A percentile compares a stretch with the other conserved stretches of the same genome.
phyloP scores from a whole-genome alignment of 768 basidiomycete species.

The Lactarius vividus region DNA sequence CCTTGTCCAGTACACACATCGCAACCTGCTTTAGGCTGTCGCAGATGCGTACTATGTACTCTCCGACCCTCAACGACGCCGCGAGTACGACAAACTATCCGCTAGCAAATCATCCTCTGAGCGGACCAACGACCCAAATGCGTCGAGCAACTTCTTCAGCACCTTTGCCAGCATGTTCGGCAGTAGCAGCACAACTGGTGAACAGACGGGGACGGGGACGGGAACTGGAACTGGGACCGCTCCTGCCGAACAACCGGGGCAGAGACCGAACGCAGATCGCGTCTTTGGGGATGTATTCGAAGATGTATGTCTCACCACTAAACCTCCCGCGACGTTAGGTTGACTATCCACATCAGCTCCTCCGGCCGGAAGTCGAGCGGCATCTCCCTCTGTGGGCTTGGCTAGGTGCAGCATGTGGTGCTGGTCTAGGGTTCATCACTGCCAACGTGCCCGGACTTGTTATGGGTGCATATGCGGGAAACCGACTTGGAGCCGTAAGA shows the following conservation, averaged over 20 bases:
- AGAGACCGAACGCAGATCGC: conserved; percentile 69
- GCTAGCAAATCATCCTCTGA: conserved; percentile 49
- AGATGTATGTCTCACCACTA: conserved; percentile 53
- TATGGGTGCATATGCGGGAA: conserved; percentile 84
- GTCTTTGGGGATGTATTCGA: conserved; percentile 92
- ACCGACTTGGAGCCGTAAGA: conserved; percentile 84
- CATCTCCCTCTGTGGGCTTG: conserved; percentile 73
- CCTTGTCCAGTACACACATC: neutral
- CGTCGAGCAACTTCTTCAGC: conserved; percentile 72
- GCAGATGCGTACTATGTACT: conserved; percentile 95
- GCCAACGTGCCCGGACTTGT: conserved; percentile 86
- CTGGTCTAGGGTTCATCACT: conserved; percentile 46
- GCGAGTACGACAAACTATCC: conserved; percentile 71
- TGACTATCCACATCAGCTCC: conserved; percentile 44
- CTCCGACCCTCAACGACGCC: conserved; percentile 69
- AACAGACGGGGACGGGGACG: conserved; percentile 27
- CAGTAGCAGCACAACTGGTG: conserved; percentile 29
- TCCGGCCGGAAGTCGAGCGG: conserved; percentile 78
- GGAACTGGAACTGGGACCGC: conserved; percentile 32
- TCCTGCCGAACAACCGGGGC: conserved; percentile 33
- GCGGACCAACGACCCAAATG: conserved; percentile 58
- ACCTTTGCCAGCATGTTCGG: conserved; percentile 73
- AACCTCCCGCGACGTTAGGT: neutral
- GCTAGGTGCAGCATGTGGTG: conserved; percentile 67
- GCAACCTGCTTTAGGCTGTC: conserved; percentile 52